A percentile compares a stretch with the other conserved stretches of the same genome.
phyloP scores from a whole-genome alignment of 306 rosid genomes.

The Rubus parviflorus region DNA sequence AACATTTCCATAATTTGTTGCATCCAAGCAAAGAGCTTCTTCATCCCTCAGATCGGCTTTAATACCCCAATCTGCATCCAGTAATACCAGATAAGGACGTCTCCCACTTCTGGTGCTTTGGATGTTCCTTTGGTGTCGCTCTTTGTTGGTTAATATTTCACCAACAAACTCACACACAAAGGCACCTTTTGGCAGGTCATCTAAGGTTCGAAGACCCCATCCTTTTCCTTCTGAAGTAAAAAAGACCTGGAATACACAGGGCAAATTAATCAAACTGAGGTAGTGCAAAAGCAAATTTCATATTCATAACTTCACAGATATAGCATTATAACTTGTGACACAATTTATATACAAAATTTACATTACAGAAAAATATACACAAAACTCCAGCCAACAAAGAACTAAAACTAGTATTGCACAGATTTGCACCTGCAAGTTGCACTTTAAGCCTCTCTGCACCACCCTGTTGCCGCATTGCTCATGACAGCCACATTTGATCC shows the following conservation, averaged over 20 bases:
- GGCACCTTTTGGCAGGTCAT: constrained; percentile 84
- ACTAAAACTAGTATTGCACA: neutral
- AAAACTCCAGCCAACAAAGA: neutral
- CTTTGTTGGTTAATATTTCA: constrained; percentile 69
- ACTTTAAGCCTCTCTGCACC: constrained; percentile 86
- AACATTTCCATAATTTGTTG: constrained; percentile 77
- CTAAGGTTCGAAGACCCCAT: constrained; percentile 93
- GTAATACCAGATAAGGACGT: constrained; percentile 43
- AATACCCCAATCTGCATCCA: constrained; percentile 80
- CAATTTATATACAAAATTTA: neutral
- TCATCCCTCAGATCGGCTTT: constrained; percentile 46
- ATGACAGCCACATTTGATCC: constrained; percentile 91
- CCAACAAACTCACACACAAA: constrained; percentile 92
- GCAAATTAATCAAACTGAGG: constrained; percentile 2
- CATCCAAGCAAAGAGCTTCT: constrained; percentile 84
- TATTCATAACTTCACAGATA: neutral
- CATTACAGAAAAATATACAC: neutral
- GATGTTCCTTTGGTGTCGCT: constrained; percentile 59
- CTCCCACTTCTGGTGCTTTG: constrained; percentile 48
- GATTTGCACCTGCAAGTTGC: constrained; percentile 72
- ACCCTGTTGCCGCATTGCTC: constrained; percentile 86
- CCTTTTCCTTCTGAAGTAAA: constrained; percentile 79
- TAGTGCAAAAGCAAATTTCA: neutral
- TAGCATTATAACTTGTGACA: neutral
- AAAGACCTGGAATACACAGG: constrained; percentile 61